Percentiles rank a stretch among this genome's conserved stretches.
Evolutionary conservation across 2,329 filamentous ascomycete species (phyloP).

Genomic region (Alternaria gansuensis): DNA sequence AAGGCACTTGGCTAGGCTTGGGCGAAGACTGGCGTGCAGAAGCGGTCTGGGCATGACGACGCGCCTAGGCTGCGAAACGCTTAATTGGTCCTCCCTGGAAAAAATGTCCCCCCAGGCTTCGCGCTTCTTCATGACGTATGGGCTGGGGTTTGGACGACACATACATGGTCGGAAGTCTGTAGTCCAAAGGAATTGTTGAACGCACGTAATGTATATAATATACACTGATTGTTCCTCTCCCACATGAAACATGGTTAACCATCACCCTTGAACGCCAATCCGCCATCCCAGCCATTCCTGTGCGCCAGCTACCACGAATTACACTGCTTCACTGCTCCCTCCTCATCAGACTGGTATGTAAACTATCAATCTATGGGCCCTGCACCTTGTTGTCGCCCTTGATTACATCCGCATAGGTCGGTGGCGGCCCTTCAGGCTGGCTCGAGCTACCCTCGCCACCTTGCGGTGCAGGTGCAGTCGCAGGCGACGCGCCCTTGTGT

Average conservation of each 20-base stretch:
- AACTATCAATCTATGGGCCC: constrained; percentile 30
- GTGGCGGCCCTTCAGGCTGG: constrained; percentile 66
- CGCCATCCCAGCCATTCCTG: background rate
- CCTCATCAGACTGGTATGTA: background rate
- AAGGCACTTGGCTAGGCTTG: constrained; percentile 29
- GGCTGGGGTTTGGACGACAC: background rate
- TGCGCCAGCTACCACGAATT: constrained; percentile 6
- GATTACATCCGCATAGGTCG: constrained; percentile 89
- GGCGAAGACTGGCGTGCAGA: constrained; percentile 10
- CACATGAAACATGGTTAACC: background rate
- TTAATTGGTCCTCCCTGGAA: constrained; percentile 24
- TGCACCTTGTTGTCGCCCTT: constrained; percentile 93
- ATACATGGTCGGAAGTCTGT: background rate
- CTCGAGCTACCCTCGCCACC: constrained; percentile 41
- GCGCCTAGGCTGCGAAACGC: constrained; percentile 24
- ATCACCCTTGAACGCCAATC: constrained; percentile 10
- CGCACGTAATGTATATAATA: background rate
- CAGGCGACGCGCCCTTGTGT: constrained; percentile 24
- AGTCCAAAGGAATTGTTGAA: background rate
- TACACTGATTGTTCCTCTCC: constrained; percentile 4
- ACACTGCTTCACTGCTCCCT: background rate
- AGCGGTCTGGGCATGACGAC: constrained; percentile 19
- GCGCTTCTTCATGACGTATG: constrained; percentile 1
- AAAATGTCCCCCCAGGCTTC: constrained; percentile 5
- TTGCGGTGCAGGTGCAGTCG: constrained; percentile 25